phyloP scores from a whole-genome alignment of 2,329 filamentous ascomycete genomes.

The Talaromyces albobiverticillius region DNA sequence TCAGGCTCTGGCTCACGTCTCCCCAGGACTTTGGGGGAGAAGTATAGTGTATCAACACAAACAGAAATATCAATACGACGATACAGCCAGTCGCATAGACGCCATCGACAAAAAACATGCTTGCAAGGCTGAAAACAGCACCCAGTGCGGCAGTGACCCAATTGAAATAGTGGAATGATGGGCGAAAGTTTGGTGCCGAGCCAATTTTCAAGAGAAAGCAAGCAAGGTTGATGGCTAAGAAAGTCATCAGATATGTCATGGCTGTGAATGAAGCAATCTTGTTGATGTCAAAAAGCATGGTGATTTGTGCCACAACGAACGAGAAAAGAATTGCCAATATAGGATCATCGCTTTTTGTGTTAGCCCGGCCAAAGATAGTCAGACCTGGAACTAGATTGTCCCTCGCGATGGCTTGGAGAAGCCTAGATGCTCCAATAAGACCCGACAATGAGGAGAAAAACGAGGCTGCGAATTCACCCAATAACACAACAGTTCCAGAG shows the following conservation, averaged over 20 bases:
- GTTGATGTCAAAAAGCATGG: conserved; percentile 79
- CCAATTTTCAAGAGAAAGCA: conserved; percentile 84
- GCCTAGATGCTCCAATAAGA: conserved; percentile 77
- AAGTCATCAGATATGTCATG: conserved; percentile 91
- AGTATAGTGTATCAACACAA: conserved; percentile 80
- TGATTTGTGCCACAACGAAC: conserved; percentile 71
- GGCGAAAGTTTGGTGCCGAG: conserved; percentile 83
- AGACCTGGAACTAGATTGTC: conserved; percentile 77
- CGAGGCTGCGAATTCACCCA: conserved; percentile 77
- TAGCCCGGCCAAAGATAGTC: conserved; percentile 70
- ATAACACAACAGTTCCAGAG: conserved; percentile 69
- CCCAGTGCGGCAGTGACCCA: conserved; percentile 77
- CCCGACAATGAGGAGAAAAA: conserved; percentile 88
- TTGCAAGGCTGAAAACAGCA: conserved; percentile 69
- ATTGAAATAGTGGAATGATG: conserved; percentile 84
- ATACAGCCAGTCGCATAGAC: conserved; percentile 75
- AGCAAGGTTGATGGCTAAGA: conserved; percentile 81
- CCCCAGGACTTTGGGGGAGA: conserved; percentile 86
- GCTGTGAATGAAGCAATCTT: conserved; percentile 86
- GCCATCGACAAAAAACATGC: conserved; percentile 89
- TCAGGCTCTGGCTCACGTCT: conserved; percentile 83
- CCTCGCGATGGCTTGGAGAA: conserved; percentile 77
- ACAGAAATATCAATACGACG: conserved; percentile 70
- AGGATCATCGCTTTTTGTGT: conserved; percentile 69
- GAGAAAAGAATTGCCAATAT: conserved; percentile 73